These are phyloP conservation scores for Lecanicillium sp. DNA, from an alignment of 2,329 filamentous ascomycete genomes.

Conservation along the genomic window DNA sequence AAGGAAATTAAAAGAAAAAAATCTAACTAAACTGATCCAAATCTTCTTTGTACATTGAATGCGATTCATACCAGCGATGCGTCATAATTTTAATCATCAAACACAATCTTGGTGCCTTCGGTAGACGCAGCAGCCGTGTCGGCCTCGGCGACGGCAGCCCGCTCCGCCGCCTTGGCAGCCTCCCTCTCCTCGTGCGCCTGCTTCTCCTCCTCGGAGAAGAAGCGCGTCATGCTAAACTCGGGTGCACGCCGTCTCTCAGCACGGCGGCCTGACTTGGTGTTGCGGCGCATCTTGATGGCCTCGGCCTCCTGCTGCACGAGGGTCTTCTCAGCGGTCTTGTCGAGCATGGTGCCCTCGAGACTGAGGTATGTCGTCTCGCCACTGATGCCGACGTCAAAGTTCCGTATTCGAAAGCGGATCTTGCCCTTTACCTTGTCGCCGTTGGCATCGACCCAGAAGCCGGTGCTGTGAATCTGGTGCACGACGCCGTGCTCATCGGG, in stretches of 20 bases:
- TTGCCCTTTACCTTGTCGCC: constrained; percentile 65
- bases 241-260: constrained; percentile 34
- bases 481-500: constrained; percentile 47
- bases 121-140: background rate
- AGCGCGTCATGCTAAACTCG: constrained; percentile 53
- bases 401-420: constrained; percentile 71
- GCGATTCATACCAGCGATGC: constrained; percentile 1
- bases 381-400: constrained; percentile 75
- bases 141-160: background rate
- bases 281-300: constrained; percentile 29
- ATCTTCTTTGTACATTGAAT: constrained; percentile 20
- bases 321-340: constrained; percentile 57
- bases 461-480: constrained; percentile 50
- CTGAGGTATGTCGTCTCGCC: constrained; percentile 74
- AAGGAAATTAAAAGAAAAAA: background rate
- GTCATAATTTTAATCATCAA: constrained; percentile 11
- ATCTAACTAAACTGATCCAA: constrained; percentile 14
- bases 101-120: constrained; percentile 12
- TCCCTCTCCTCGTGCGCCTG: constrained; percentile 31
- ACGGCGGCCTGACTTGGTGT: constrained; percentile 27
- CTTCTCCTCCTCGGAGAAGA: constrained; percentile 41
- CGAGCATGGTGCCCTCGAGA: constrained; percentile 82
- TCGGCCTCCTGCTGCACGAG: constrained; percentile 43
- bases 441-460: constrained; percentile 67
- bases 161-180: constrained; percentile 3